Percentiles rank a stretch among this genome's conserved stretches.
These are phyloP conservation scores for Neurospora intermedia DNA, from an alignment of 495 filamentous ascomycete species.

Conservation along the genomic window DNA sequence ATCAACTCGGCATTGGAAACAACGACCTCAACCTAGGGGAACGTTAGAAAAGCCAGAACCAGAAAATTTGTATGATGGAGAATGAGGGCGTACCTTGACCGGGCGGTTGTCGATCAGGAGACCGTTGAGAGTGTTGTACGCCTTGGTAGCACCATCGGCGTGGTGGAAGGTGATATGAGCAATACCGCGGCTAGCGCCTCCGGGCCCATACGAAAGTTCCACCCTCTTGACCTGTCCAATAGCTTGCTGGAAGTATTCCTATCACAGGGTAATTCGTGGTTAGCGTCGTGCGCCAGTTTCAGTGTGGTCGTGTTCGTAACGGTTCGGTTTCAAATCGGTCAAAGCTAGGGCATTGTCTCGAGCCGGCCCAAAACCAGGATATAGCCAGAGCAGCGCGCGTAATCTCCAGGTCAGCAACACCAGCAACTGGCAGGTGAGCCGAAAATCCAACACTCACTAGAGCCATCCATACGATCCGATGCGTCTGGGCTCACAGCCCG, in stretches of 20 bases:
- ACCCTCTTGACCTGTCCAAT: constrained; percentile 84
- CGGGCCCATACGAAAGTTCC: constrained; percentile 82
- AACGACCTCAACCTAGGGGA: constrained; percentile 71
- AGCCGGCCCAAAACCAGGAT: constrained; percentile 13
- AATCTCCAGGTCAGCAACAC: constrained; percentile 8
- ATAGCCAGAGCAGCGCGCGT: constrained; percentile 28
- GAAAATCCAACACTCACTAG: constrained; percentile 7
- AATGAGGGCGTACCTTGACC: constrained; percentile 64
- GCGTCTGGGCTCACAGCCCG: constrained; percentile 1
- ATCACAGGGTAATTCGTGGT: constrained; percentile 34
- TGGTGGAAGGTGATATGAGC: constrained; percentile 61
- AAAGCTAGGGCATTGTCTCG: background rate
- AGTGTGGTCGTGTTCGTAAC: background rate
- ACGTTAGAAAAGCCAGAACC: background rate
- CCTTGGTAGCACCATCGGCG: constrained; percentile 67
- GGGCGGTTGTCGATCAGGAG: constrained; percentile 79
- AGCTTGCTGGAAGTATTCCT: constrained; percentile 91
- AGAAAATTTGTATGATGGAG: background rate
- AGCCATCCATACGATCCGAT: constrained; percentile 11
- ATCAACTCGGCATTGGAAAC: constrained; percentile 61
- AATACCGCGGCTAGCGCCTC: constrained; percentile 81
- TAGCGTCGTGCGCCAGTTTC: constrained; percentile 20
- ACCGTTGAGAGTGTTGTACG: constrained; percentile 71
- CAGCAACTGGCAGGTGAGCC: constrained; percentile 20
- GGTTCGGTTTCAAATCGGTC: constrained; percentile 1